Conservation (phyloP, 257 asterid species). For the Lycium ferocissimum region DNA sequence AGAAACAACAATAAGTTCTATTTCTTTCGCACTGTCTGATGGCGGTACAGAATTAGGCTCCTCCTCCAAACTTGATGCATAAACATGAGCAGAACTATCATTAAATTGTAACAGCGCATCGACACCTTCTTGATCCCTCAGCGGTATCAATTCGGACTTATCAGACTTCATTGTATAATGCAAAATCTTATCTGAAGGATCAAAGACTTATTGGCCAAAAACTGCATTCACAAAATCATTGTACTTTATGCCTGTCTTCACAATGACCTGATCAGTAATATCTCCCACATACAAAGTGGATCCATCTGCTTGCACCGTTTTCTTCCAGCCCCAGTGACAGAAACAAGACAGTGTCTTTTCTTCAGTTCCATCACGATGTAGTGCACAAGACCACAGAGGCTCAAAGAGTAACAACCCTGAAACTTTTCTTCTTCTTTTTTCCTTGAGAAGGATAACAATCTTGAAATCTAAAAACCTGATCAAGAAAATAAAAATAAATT, state of each 20-base stretch:
- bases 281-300: constrained; percentile 13
- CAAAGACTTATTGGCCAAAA: neutral
- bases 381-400: neutral
- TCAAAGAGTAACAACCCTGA: neutral
- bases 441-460: neutral
- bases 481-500: neutral
- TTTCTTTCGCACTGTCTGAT: constrained; percentile 22
- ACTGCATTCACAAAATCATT: neutral
- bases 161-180: constrained; percentile 20
- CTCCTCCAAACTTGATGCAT: neutral
- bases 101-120: neutral
- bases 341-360: neutral
- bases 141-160: constrained; percentile 32
- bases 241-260: neutral
- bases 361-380: neutral
- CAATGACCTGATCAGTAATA: neutral
- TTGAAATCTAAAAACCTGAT: neutral
- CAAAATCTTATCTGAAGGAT: neutral
- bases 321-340: neutral
- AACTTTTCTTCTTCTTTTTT: neutral
- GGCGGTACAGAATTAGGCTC: constrained; percentile 18
- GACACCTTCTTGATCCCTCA: constrained; percentile 31
- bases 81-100: constrained; percentile 23
- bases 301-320: constrained; percentile 13
- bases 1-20: constrained; percentile 46